Evolutionary conservation across 805 yeast species (phyloP), one percentile per base, ranked within the genome.

Genomic region (Nakazawaea anatomiae): DNA sequence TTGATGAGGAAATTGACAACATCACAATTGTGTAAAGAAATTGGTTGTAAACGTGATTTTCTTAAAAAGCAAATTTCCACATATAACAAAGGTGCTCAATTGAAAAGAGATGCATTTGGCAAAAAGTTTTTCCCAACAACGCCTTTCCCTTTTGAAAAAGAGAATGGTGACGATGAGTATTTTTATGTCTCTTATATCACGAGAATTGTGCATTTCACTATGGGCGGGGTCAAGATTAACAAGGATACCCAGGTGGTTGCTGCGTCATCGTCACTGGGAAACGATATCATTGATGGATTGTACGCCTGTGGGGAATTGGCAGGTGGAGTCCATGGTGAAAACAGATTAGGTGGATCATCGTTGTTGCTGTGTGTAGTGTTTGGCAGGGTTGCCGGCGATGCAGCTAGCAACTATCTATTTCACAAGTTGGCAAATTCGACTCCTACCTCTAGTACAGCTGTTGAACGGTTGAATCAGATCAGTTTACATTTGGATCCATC

Each of bases 281-380:
- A 64, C 7, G 44, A 55, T 8, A 57, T 71, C 7, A 65, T 76
- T 3, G 58, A 64, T 1, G 82, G 83, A 12, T 58, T 83, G 8
- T 82, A 70, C 61, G 87, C 87, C 0, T 79, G 78, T 25, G 89
- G 89, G 11, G 89, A 83, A 60, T 76, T 80, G 25, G 76, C 83
- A 45, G 88, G 87, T 18, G 89, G 87, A 42, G 77, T 83, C 5
- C 88, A 83, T 60, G 89, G 89, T 9, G 74, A 70, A 12, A 80
- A 80, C 57, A 72, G 87, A 62, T 63, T 83, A 30, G 82, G 81
- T 32, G 87, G 86, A 1, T 74, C 82, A 10, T 73, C 81, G 43
- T 65, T 82, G 40, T 64, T 81, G 34, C 82, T 78, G 56, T 80
- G 85, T 68, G 85, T 79, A 6, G 85, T 81, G 0, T 82, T 76